Evolutionary conservation across 768 basidiomycete species (phyloP), one percentile per base, ranked within the genome.

Genomic region (Xerocomus potaroensis): DNA sequence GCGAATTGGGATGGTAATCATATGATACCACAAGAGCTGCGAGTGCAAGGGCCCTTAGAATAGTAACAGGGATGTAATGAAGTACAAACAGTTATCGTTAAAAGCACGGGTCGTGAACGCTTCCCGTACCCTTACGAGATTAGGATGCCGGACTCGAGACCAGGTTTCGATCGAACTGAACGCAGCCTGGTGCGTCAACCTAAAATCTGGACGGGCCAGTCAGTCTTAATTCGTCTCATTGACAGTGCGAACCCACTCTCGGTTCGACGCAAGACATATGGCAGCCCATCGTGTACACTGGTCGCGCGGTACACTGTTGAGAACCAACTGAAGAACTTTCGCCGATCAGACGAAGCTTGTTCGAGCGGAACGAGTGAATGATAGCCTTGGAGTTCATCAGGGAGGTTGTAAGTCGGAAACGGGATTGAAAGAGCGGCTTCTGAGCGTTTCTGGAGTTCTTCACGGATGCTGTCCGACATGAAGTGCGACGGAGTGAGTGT

Each of bases 61-160:
- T 8, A 40, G 48, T 32, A 29, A 45, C 19, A 37, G 50, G 21
- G 22, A 33, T 8, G 36, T 42, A 47, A 40, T 12, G 22, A 53
- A 35, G 38, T 23, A 49, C 85, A 41, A 59, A 95, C 94, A 98
- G 56, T 84, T 85, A 63, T 98, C 96, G 45, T 83, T 81, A 65
- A 99, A 99, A 1, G 88, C 81, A 23, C 84, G 78, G 0, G 95
- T 95, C 0, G 96, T 98, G 70, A 99, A 97, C 0, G 95, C 96
- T 63, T 98, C 96, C 40, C 80, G 77, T 18, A 98, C 71, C 8
- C 79, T 66, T 14, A 95, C 81, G 49, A 99, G 84, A 52, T 79
- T 84, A 1, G 96, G 93, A 68, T 98, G 95, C 15, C 73, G 77
- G 46, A 98, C 72, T 35, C 78, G 74, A 1, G 82, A 80, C 96